A percentile compares a stretch with the other conserved stretches of the same genome.
phyloP scores from a whole-genome alignment of 192 early-diverging fungal species.

The Pecoramyces ruminantium region DNA sequence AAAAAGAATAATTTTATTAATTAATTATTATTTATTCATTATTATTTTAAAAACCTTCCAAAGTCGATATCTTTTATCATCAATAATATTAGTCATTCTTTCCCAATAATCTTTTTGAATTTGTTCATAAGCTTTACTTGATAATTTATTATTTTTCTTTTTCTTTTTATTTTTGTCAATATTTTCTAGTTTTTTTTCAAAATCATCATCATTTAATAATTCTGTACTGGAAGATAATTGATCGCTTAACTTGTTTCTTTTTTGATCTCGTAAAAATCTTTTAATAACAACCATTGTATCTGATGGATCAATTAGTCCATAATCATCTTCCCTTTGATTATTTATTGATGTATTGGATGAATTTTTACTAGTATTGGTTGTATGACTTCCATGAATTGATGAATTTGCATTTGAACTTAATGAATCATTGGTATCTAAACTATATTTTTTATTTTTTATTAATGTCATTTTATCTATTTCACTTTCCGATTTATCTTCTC shows the following conservation, averaged over 20 bases:
- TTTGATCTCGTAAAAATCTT: not conserved
- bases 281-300: not conserved
- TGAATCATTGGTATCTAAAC: too few relatives aligned
- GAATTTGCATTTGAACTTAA: too few relatives aligned
- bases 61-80: slow-evolving; percentile 24
- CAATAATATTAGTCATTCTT: slow-evolving; percentile 21
- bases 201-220: not conserved
- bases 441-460: too few relatives aligned
- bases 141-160: not conserved
- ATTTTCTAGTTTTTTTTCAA: slow-evolving; percentile 1
- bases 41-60: too few relatives aligned
- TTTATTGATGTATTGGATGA: not conserved
- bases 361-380: not conserved
- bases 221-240: not conserved
- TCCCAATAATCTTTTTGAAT: slow-evolving; percentile 29
- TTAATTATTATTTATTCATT: too few relatives aligned
- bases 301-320: not conserved
- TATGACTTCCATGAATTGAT: too few relatives aligned
- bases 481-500: too few relatives aligned
- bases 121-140: not conserved
- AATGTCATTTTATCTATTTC: too few relatives aligned
- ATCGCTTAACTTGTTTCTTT: not conserved
- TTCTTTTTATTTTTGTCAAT: slow-evolving; percentile 9
- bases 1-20: too few relatives aligned
- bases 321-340: not conserved